phyloP scores from a whole-genome alignment of 768 basidiomycete genomes.

The Exidia glandulosa region DNA sequence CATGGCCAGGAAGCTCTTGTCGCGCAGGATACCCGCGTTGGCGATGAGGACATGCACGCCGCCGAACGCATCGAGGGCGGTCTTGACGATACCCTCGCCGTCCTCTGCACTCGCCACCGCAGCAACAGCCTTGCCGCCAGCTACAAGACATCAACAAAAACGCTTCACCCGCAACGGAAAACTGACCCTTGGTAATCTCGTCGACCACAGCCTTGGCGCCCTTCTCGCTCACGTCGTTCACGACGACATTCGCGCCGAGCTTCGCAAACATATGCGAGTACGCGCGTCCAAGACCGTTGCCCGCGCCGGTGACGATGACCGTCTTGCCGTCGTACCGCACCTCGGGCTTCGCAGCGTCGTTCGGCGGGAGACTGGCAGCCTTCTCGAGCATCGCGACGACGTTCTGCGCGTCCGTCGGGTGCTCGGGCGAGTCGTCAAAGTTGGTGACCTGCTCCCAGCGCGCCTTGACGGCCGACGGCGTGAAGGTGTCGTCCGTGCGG shows the following conservation, averaged over 20 bases:
- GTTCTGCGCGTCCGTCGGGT: neutral
- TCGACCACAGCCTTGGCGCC: constrained; percentile 89
- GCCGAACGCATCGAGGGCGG: constrained; percentile 81
- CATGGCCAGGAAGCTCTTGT: constrained; percentile 98
- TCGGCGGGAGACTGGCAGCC: constrained; percentile 50
- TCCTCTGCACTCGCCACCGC: constrained; percentile 83
- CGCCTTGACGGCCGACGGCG: constrained; percentile 86
- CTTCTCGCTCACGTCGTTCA: constrained; percentile 84
- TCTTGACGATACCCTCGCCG: constrained; percentile 76
- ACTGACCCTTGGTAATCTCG: constrained; percentile 69
- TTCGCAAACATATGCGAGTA: constrained; percentile 88
- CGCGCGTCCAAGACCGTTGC: constrained; percentile 91
- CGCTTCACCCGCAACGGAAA: neutral
- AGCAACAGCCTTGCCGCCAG: constrained; percentile 79
- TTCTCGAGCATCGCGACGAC: constrained; percentile 41
- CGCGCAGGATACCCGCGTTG: constrained; percentile 88
- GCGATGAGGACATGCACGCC: constrained; percentile 82
- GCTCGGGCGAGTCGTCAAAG: constrained; percentile 46
- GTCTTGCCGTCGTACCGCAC: constrained; percentile 83
- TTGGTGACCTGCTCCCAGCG: constrained; percentile 77
- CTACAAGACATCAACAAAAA: constrained; percentile 25
- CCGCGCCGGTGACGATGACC: constrained; percentile 89
- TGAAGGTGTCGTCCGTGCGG: constrained; percentile 83
- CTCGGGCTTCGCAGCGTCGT: constrained; percentile 53
- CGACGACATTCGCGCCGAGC: constrained; percentile 85